phyloP scores from a whole-genome alignment of 2,329 filamentous ascomycete genomes.

The Phialemoniopsis sp. region DNA sequence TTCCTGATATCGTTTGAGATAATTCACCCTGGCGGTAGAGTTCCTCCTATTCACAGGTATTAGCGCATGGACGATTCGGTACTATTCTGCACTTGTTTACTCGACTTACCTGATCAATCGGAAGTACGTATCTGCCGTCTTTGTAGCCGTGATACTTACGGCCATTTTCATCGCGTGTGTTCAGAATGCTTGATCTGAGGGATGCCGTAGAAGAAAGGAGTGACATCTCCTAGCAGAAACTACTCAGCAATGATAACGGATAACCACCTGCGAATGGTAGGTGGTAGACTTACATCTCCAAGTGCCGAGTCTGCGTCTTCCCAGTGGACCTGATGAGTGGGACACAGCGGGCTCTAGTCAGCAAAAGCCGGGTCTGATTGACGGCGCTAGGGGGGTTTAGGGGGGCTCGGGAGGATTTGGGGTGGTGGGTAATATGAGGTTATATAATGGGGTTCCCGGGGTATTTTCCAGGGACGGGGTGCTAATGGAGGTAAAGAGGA shows the following conservation, averaged over 20 bases:
- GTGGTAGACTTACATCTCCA: slow-evolving; percentile 16
- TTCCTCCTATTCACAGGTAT: slow-evolving; percentile 17
- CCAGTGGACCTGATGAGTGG: background rate
- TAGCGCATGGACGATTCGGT: no score
- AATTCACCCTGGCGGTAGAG: slow-evolving; percentile 24
- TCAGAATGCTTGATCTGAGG: slow-evolving; percentile 20
- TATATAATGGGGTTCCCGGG: no score
- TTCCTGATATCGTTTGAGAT: no score
- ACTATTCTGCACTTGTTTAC: no score
- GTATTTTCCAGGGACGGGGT: no score
- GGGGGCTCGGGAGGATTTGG: no score
- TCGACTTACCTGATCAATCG: slow-evolving; percentile 26
- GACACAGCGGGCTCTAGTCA: background rate
- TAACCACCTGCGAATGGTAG: background rate
- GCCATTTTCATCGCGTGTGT: slow-evolving; percentile 27
- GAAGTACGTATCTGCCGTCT: slow-evolving; percentile 30
- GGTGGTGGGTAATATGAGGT: no score
- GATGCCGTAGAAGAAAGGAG: slow-evolving; percentile 25
- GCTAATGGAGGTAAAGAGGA: no score
- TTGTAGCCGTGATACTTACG: slow-evolving; percentile 32
- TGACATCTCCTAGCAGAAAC: slow-evolving; percentile 15
- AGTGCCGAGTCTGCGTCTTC: slow-evolving; percentile 19
- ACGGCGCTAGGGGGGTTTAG: no score
- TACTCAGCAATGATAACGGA: background rate
- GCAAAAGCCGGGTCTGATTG: no score